phyloP scores from a whole-genome alignment of 106 monocot species.

The Allium fistulosum region DNA sequence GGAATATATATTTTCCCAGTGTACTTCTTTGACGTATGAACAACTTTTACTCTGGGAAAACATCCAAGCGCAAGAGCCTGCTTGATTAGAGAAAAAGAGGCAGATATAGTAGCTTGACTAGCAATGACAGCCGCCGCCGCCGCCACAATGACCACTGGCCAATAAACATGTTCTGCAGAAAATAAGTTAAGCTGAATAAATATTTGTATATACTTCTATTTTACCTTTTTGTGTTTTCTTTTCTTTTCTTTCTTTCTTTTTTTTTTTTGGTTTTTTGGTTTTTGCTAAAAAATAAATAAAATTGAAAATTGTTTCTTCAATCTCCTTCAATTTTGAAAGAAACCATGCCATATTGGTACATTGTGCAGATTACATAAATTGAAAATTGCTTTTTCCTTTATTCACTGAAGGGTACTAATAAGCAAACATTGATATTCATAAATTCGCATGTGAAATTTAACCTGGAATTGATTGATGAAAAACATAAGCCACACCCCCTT shows the following conservation, averaged over 20 bases:
- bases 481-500: constrained; percentile 49
- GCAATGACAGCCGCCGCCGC: constrained; percentile 74
- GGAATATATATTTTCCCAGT: constrained; percentile 94
- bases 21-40: constrained; percentile 88
- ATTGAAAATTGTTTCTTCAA: not conserved
- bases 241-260: not conserved
- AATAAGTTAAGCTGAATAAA: not conserved
- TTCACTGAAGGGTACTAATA: no score
- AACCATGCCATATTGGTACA: no score
- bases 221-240: not conserved
- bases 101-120: constrained; percentile 93
- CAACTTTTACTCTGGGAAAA: constrained; percentile 83
- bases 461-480: constrained; percentile 94
- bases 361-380: no score
- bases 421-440: no score
- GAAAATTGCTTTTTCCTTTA: no score
- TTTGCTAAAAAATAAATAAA: not conserved
- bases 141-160: constrained; percentile 78
- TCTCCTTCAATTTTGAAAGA: no score
- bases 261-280: not conserved
- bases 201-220: not conserved
- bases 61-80: constrained; percentile 86
- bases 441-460: constrained; percentile 3
- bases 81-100: constrained; percentile 88
- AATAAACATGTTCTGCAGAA: constrained; percentile 53